phyloP scores from a whole-genome alignment of 192 early-diverging fungal genomes.

The Coemansia sp. region DNA sequence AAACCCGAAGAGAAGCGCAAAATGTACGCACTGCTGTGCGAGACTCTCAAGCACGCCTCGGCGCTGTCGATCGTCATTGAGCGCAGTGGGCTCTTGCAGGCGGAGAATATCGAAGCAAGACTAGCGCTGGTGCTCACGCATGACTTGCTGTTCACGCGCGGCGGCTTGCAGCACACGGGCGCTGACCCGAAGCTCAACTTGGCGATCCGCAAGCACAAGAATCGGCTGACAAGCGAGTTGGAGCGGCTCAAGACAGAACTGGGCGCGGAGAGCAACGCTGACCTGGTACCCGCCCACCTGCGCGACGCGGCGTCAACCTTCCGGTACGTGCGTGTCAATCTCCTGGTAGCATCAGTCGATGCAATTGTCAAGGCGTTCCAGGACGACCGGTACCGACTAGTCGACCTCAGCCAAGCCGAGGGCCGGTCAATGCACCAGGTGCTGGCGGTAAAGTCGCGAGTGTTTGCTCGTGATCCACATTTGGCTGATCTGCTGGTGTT shows the following conservation, averaged over 20 bases:
- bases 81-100: conserved; percentile 18
- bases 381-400: conserved; percentile 61
- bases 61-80: conserved; percentile 30
- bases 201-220: conserved; percentile 68
- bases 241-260: conserved; percentile 75
- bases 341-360: conserved; percentile 71
- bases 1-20: conserved; percentile 73
- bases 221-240: conserved; percentile 73
- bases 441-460: conserved; percentile 21
- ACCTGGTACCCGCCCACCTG: conserved; percentile 67
- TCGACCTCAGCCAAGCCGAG: conserved; percentile 18
- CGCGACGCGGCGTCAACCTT: conserved; percentile 62
- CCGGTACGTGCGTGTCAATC: conserved; percentile 89
- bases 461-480: conserved; percentile 67
- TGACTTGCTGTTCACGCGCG: conserved; percentile 80
- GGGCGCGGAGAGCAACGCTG: conserved; percentile 65
- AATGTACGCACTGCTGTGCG: conserved; percentile 89
- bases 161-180: conserved; percentile 67
- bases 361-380: conserved; percentile 66
- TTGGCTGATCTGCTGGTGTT: conserved; percentile 84
- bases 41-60: conserved; percentile 76
- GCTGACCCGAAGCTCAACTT: conserved; percentile 64
- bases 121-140: conserved; percentile 76
- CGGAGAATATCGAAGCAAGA: conserved; percentile 50
- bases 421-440: conserved; percentile 1